Percentiles rank a stretch among this genome's conserved stretches.
Evolutionary conservation across 805 yeast species (phyloP).

Genomic region (Candida adriatica): DNA sequence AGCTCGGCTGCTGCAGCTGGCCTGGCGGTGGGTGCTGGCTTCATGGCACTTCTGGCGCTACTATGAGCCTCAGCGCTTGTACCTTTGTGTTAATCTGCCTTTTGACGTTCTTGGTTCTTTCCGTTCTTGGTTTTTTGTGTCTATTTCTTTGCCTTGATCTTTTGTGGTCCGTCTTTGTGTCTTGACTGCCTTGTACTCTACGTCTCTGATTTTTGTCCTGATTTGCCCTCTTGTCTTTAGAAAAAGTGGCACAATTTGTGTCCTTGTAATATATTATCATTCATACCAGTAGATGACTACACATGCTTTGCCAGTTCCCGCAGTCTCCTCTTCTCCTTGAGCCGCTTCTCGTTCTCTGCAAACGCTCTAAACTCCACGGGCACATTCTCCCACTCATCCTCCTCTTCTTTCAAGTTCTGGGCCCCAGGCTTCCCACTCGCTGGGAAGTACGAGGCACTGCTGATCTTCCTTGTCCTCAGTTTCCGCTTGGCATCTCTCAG

Average conservation of each 20-base stretch:
- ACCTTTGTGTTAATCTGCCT: neutral
- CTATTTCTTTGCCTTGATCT: neutral
- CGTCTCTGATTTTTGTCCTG: neutral
- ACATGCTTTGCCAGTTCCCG: conserved; percentile 7
- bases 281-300: too few relatives aligned
- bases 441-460: conserved; percentile 30
- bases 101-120: neutral
- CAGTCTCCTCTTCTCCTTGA: conserved; percentile 32
- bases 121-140: neutral
- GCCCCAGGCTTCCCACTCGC: conserved; percentile 26
- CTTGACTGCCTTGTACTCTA: too few relatives aligned
- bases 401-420: conserved; percentile 21
- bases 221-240: too few relatives aligned
- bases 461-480: conserved; percentile 18
- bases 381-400: conserved; percentile 48
- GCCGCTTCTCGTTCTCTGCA: conserved; percentile 70
- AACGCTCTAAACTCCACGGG: conserved; percentile 76
- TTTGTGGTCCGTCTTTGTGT: neutral
- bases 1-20: conserved; percentile 8
- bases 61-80: conserved; percentile 3
- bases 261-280: too few relatives aligned
- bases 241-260: too few relatives aligned
- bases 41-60: too few relatives aligned
- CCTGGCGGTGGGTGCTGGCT: conserved; percentile 2
- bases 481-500: conserved; percentile 24